Conservation (phyloP, 768 basidiomycete species). For the Mycena leptocephala region DNA sequence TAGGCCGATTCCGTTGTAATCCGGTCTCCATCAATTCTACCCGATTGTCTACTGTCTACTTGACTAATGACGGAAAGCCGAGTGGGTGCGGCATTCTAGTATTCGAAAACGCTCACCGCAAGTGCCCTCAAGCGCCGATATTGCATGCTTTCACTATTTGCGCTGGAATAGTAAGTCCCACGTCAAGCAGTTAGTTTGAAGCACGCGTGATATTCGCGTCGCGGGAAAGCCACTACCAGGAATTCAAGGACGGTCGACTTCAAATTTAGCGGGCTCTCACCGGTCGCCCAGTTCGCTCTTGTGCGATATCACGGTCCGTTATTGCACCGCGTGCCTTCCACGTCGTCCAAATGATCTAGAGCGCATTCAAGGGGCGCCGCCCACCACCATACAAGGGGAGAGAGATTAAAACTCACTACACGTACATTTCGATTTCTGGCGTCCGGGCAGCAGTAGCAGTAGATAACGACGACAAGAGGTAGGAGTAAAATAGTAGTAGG, state of each 20-base stretch:
- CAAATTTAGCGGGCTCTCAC: neutral
- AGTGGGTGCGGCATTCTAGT: too few species aligned
- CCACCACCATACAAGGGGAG: neutral
- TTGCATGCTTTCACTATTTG: too few species aligned
- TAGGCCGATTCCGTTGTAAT: too few species aligned
- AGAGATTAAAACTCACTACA: slow-evolving; percentile 17
- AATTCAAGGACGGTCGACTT: slow-evolving; percentile 1
- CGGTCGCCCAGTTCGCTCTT: neutral
- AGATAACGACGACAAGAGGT: slow-evolving; percentile 20
- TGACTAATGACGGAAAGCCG: too few species aligned
- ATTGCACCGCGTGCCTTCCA: neutral
- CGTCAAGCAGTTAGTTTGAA: too few species aligned
- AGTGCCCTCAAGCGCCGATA: too few species aligned
- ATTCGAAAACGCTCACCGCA: too few species aligned
- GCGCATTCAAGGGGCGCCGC: neutral
- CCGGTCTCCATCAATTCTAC: too few species aligned
- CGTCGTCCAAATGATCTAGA: neutral
- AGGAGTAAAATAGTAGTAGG: neutral
- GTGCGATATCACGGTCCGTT: neutral
- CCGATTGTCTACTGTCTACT: too few species aligned
- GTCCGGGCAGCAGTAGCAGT: slow-evolving; percentile 2
- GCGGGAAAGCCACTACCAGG: neutral
- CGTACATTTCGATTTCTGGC: neutral
- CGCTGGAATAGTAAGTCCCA: too few species aligned
- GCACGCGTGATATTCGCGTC: too few species aligned